Evolutionary conservation across 495 filamentous ascomycete species (phyloP).

Genomic region (Corynascus novoguineensis): DNA sequence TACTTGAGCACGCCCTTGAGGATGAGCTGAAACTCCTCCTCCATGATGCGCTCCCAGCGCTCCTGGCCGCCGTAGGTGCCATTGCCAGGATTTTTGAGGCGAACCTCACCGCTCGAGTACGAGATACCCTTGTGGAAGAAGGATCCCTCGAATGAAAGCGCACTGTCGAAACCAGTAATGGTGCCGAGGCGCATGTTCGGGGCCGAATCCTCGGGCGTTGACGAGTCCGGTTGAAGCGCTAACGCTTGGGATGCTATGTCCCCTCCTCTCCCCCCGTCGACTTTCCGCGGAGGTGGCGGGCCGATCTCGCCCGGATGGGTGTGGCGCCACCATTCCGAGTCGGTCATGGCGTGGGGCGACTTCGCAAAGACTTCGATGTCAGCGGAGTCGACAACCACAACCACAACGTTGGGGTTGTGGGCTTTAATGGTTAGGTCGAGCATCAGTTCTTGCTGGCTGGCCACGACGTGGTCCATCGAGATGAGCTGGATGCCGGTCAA

Average conservation of each 20-base stretch:
- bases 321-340: constrained; percentile 65
- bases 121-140: constrained; percentile 64
- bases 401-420: constrained; percentile 85
- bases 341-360: constrained; percentile 74
- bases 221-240: constrained; percentile 61
- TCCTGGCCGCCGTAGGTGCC: constrained; percentile 79
- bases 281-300: constrained; percentile 20
- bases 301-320: constrained; percentile 42
- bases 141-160: constrained; percentile 80
- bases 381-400: constrained; percentile 73
- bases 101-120: constrained; percentile 72
- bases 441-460: constrained; percentile 93
- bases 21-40: constrained; percentile 88
- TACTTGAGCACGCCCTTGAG: constrained; percentile 87
- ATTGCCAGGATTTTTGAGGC: constrained; percentile 78
- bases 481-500: constrained; percentile 68
- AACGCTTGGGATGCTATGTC: background rate
- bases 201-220: constrained; percentile 47
- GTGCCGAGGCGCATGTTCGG: constrained; percentile 87
- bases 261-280: background rate
- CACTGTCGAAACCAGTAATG: constrained; percentile 79
- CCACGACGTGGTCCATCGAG: constrained; percentile 80
- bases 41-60: constrained; percentile 84
- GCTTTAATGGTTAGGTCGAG: constrained; percentile 84
- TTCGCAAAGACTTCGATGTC: constrained; percentile 92